phyloP scores from a whole-genome alignment of 192 early-diverging fungal genomes.

The Coemansia sp. region DNA sequence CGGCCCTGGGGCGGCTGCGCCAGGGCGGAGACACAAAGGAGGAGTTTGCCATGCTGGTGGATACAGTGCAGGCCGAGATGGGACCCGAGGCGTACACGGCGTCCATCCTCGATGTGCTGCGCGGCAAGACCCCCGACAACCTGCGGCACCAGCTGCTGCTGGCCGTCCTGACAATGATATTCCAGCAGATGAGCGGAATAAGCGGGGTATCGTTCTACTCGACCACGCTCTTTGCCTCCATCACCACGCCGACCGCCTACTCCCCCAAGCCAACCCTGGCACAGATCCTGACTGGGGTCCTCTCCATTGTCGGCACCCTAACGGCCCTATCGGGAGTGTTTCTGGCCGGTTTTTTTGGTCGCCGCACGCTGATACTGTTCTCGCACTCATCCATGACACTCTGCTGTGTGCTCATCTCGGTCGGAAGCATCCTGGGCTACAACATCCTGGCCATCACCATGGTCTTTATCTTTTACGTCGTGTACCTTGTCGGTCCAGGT shows the following conservation, averaged over 20 bases:
- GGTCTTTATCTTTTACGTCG: constrained; percentile 63
- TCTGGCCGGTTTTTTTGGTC: constrained; percentile 60
- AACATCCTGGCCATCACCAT: constrained; percentile 50
- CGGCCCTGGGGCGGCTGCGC: constrained; percentile 51
- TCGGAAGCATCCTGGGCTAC: constrained; percentile 51
- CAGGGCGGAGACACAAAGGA: constrained; percentile 39
- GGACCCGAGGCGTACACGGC: constrained; percentile 10
- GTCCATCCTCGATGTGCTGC: constrained; percentile 48
- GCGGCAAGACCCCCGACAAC: constrained; percentile 48
- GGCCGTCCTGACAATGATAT: constrained; percentile 54
- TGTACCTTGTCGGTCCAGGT: constrained; percentile 68
- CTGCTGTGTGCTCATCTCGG: constrained; percentile 53
- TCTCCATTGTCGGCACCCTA: constrained; percentile 18
- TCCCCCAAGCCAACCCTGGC: constrained; percentile 20
- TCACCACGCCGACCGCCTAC: constrained; percentile 10
- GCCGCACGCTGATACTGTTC: constrained; percentile 59
- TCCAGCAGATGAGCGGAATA: constrained; percentile 77
- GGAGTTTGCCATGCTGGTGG: constrained; percentile 55
- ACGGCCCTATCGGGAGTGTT: constrained; percentile 22
- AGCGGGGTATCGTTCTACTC: constrained; percentile 75
- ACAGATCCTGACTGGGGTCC: constrained; percentile 23
- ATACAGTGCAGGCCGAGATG: constrained; percentile 19
- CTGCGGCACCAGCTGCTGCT: constrained; percentile 57
- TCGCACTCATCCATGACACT: constrained; percentile 55
- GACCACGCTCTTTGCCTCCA: constrained; percentile 59